A percentile compares a stretch with the other conserved stretches of the same genome.
Evolutionary conservation across 2,329 filamentous ascomycete species (phyloP).

Genomic region (Lecanosticta acicola): DNA sequence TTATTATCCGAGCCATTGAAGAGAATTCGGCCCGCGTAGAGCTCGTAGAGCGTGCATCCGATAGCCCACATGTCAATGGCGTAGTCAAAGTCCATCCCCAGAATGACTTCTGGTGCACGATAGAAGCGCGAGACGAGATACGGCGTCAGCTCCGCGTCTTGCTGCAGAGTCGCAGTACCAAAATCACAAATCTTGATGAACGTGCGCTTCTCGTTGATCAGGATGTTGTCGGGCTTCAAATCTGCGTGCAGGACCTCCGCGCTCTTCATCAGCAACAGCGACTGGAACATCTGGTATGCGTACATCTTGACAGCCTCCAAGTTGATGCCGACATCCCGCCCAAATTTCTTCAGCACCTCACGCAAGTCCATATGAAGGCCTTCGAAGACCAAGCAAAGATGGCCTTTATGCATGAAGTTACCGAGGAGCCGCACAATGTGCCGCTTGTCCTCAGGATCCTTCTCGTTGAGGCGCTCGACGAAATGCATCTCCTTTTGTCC

Average conservation of each 20-base stretch:
- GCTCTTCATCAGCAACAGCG: constrained; percentile 78
- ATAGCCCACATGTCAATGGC: constrained; percentile 97
- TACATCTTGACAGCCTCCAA: constrained; percentile 81
- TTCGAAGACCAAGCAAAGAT: constrained; percentile 96
- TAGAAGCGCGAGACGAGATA: constrained; percentile 98
- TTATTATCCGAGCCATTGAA: constrained; percentile 96
- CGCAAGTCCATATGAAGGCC: constrained; percentile 87
- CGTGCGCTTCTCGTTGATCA: constrained; percentile 78
- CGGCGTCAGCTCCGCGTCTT: constrained; percentile 86
- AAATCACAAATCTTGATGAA: constrained; percentile 92
- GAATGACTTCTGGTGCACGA: constrained; percentile 90
- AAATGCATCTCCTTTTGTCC: constrained; percentile 94
- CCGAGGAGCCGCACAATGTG: constrained; percentile 85
- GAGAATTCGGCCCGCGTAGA: constrained; percentile 95
- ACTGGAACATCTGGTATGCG: constrained; percentile 89
- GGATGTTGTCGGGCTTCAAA: constrained; percentile 94
- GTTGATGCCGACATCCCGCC: constrained; percentile 88
- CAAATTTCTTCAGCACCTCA: constrained; percentile 92
- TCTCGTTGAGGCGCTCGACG: constrained; percentile 75
- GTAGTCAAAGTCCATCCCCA: constrained; percentile 94
- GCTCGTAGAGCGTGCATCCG: constrained; percentile 91
- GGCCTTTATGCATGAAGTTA: constrained; percentile 87
- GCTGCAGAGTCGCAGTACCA: constrained; percentile 87
- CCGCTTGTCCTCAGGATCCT: constrained; percentile 83
- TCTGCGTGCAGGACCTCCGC: constrained; percentile 94